phyloP scores from a whole-genome alignment of 495 filamentous ascomycete species.

The Podospora australis region DNA sequence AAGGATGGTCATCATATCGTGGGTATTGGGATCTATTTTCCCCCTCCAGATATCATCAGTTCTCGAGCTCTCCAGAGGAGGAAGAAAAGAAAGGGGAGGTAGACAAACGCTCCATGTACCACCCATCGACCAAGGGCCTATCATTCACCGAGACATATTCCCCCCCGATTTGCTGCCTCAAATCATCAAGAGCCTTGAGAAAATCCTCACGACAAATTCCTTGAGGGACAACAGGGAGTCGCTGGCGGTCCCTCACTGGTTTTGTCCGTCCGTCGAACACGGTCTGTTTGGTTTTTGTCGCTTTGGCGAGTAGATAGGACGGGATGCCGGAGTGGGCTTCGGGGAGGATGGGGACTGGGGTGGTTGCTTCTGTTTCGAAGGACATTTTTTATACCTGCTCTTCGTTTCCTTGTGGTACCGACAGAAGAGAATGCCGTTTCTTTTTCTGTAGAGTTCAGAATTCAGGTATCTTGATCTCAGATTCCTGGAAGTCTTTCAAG shows the following conservation, averaged over 20 bases:
- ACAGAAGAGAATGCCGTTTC: no score
- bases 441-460: no score
- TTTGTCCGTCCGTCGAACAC: conserved; percentile 36
- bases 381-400: conserved; percentile 24
- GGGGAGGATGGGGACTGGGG: conserved; percentile 32
- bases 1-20: conserved; percentile 48
- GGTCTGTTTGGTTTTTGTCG: conserved; percentile 26
- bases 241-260: conserved; percentile 25
- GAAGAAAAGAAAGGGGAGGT: not conserved
- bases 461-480: no score
- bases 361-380: conserved; percentile 25
- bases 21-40: conserved; percentile 38
- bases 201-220: conserved; percentile 35
- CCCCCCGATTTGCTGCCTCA: conserved; percentile 30
- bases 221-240: conserved; percentile 32
- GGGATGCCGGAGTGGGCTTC: conserved; percentile 43
- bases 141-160: conserved; percentile 44
- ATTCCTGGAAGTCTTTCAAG: no score
- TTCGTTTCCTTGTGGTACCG: no score
- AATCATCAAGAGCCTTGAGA: conserved; percentile 30
- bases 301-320: conserved; percentile 31
- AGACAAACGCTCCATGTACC: conserved; percentile 46
- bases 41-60: not conserved
- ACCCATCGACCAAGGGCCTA: conserved; percentile 41
- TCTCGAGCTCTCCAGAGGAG: not conserved